phyloP scores from a whole-genome alignment of 495 filamentous ascomycete species.

The Cenococcum geophilum region DNA sequence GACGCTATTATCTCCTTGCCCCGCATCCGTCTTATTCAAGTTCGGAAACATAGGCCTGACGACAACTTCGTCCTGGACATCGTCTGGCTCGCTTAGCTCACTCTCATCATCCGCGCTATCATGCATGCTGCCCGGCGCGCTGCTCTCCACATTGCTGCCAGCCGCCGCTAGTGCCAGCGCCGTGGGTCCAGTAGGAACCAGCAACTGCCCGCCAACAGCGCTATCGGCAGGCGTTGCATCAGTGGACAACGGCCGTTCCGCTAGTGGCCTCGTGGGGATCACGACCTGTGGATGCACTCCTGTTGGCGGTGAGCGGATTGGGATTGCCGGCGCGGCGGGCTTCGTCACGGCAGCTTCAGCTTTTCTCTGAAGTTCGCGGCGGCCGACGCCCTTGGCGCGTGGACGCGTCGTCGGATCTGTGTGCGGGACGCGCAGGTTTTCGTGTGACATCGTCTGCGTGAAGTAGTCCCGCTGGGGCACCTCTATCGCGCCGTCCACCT shows the following conservation, averaged over 20 bases:
- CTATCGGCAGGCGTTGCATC: background rate
- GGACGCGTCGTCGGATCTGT: slow-evolving; percentile 18
- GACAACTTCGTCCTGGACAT: slow-evolving; percentile 11
- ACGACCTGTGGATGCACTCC: background rate
- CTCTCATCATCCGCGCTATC: slow-evolving; percentile 32
- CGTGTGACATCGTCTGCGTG: background rate
- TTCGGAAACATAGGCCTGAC: slow-evolving; percentile 11
- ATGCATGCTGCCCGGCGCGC: slow-evolving; percentile 24
- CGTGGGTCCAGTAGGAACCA: background rate
- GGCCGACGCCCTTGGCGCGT: slow-evolving; percentile 55
- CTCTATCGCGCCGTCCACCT: slow-evolving; percentile 19
- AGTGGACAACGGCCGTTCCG: slow-evolving; percentile 5
- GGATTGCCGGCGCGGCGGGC: slow-evolving; percentile 12
- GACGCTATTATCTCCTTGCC: background rate
- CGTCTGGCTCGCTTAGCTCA: slow-evolving; percentile 28
- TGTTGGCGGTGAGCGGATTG: slow-evolving; percentile 22
- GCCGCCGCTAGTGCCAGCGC: background rate
- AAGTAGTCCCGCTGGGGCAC: background rate
- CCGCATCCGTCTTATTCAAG: slow-evolving; percentile 7
- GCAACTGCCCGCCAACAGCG: background rate
- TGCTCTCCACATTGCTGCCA: slow-evolving; percentile 8
- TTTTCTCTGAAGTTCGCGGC: slow-evolving; percentile 56
- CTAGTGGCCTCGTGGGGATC: slow-evolving; percentile 2
- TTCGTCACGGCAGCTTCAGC: slow-evolving; percentile 53
- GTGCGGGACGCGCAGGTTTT: background rate